Percentiles rank a stretch among this genome's conserved stretches.
Evolutionary conservation across 2,329 filamentous ascomycete species (phyloP).

Genomic region (Ascochyta koolunga): DNA sequence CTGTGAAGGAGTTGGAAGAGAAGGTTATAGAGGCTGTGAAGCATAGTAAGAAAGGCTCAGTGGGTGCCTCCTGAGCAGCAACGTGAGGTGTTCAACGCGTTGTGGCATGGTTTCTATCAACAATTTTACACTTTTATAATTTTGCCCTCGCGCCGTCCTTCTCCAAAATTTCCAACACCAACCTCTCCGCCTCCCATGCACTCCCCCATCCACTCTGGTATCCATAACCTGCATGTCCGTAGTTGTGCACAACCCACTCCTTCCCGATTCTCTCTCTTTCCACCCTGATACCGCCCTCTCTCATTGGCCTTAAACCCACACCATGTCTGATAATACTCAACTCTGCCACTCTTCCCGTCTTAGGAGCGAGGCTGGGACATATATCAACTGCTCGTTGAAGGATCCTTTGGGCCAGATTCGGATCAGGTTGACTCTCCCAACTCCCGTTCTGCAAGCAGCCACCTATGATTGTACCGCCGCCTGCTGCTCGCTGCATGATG

Average conservation of each 20-base stretch:
- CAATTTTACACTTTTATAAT: conserved; percentile 2
- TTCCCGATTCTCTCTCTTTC: conserved; percentile 71
- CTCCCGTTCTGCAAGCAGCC: conserved; percentile 80
- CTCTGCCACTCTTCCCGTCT: conserved; percentile 71
- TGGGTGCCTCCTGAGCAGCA: conserved; percentile 1
- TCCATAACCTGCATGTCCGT: conserved; percentile 80
- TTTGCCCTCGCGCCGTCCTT: conserved; percentile 18
- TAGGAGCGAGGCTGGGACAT: conserved; percentile 66
- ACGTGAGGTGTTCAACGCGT: background rate
- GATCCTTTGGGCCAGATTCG: conserved; percentile 79
- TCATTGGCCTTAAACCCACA: conserved; percentile 78
- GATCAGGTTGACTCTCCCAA: conserved; percentile 81
- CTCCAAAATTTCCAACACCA: conserved; percentile 41
- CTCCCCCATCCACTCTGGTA: conserved; percentile 60
- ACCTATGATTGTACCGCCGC: conserved; percentile 82
- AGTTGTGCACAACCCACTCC: conserved; percentile 77
- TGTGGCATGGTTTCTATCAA: background rate
- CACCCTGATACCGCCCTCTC: conserved; percentile 74
- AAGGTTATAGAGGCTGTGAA: conserved; percentile 2
- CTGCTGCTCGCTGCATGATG: conserved; percentile 78
- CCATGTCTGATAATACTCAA: conserved; percentile 77
- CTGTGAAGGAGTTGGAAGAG: conserved; percentile 6
- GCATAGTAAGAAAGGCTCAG: background rate
- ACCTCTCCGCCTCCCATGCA: conserved; percentile 48
- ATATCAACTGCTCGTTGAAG: conserved; percentile 76